Conservation (phyloP, 2,329 filamentous ascomycete genomes). For the Purpureocillium takamizusanense region DNA sequence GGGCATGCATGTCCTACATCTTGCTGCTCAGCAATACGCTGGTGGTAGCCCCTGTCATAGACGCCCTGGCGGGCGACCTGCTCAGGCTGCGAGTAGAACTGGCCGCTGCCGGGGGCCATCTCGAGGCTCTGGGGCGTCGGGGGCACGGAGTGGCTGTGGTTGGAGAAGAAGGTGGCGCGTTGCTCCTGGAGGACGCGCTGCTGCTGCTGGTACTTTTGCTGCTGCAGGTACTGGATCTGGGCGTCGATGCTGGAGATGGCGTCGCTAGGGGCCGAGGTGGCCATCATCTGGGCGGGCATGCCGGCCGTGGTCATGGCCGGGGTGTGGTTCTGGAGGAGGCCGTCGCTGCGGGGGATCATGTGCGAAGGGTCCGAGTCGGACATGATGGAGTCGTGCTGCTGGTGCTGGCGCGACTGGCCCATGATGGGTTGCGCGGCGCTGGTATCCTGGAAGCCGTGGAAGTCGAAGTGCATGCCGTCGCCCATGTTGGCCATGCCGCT, state of each 20-base stretch:
- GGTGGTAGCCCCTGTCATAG: constrained; percentile 55
- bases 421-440: constrained; percentile 23
- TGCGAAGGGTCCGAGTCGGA: constrained; percentile 18
- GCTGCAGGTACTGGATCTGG: constrained; percentile 57
- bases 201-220: constrained; percentile 53
- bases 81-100: constrained; percentile 52
- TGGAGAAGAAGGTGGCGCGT: constrained; percentile 43
- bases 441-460: constrained; percentile 43
- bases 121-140: constrained; percentile 77
- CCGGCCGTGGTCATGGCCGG: constrained; percentile 37
- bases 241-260: constrained; percentile 52
- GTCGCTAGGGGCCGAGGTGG: constrained; percentile 32
- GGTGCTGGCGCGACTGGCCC: constrained; percentile 18
- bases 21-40: constrained; percentile 59
- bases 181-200: constrained; percentile 50
- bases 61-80: constrained; percentile 46
- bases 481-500: constrained; percentile 42
- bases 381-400: constrained; percentile 27
- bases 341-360: constrained; percentile 19
- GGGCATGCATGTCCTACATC: constrained; percentile 35
- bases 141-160: constrained; percentile 55
- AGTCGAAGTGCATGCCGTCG: constrained; percentile 51
- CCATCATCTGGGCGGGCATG: constrained; percentile 36
- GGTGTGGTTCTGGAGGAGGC: constrained; percentile 35
- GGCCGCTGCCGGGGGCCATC: constrained; percentile 51